Percentiles rank a stretch among this genome's conserved stretches.
phyloP scores from a whole-genome alignment of 2,329 filamentous ascomycete species.

The Proliferodiscus dingleyae region DNA sequence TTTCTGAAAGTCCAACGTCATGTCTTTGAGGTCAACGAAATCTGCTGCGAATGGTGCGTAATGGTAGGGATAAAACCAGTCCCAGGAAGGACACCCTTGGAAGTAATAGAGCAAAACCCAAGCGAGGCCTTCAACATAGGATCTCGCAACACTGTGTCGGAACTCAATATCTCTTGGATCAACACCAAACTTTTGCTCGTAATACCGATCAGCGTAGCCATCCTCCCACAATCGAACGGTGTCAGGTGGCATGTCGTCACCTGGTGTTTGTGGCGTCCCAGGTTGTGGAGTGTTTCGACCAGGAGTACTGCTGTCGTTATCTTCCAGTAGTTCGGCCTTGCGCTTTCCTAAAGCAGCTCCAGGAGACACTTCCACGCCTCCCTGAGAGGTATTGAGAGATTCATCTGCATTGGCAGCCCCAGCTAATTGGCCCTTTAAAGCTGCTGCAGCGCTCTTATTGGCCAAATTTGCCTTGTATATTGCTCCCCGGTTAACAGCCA shows the following conservation, averaged over 20 bases:
- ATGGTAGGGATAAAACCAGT: slow-evolving; percentile 98
- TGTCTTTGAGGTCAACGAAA: slow-evolving; percentile 76
- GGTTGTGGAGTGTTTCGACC: slow-evolving; percentile 53
- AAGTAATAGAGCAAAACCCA: slow-evolving; percentile 98
- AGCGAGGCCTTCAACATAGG: slow-evolving; percentile 90
- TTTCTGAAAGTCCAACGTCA: slow-evolving; percentile 77
- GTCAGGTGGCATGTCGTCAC: slow-evolving; percentile 65
- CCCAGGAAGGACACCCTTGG: slow-evolving; percentile 97
- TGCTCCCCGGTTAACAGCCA: slow-evolving; percentile 71
- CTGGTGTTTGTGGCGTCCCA: slow-evolving; percentile 42
- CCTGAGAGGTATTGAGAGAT: slow-evolving; percentile 7
- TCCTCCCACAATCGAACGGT: slow-evolving; percentile 90
- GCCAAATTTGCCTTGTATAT: slow-evolving; percentile 68
- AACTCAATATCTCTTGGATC: slow-evolving; percentile 78
- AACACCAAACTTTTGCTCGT: slow-evolving; percentile 91
- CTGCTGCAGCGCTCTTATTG: slow-evolving; percentile 92
- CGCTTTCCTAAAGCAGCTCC: slow-evolving; percentile 64
- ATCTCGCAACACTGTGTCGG: slow-evolving; percentile 77
- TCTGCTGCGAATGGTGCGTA: slow-evolving; percentile 97
- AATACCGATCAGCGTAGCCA: slow-evolving; percentile 92
- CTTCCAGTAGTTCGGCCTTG: slow-evolving; percentile 67
- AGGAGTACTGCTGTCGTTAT: slow-evolving; percentile 52
- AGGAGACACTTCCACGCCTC: slow-evolving; percentile 31
- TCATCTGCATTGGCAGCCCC: slow-evolving; percentile 27
- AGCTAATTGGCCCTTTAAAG: slow-evolving; percentile 71